These are phyloP conservation scores for Theileria luwenshuni DNA, from an alignment of 169 alveolate species.

Conservation along the genomic window DNA sequence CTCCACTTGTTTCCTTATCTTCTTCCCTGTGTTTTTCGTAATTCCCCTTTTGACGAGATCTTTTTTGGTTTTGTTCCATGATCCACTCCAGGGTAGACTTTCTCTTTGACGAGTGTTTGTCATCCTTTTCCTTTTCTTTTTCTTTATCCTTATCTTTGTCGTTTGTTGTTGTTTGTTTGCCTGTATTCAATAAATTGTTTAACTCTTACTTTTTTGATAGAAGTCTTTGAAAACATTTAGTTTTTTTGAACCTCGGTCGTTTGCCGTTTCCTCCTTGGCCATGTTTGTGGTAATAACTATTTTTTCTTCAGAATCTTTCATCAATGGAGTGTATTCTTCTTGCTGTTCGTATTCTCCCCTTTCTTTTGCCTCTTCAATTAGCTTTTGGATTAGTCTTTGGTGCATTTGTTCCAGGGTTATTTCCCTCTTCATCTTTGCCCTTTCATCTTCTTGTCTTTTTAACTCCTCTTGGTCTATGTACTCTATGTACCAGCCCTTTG, in stretches of 20 bases:
- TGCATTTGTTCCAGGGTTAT: slow-evolving; percentile 66
- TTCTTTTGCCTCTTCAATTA: slow-evolving; percentile 53
- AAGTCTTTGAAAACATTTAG: slow-evolving; percentile 50
- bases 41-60: not conserved
- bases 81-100: slow-evolving; percentile 50
- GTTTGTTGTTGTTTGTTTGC: not conserved
- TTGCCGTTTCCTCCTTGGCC: slow-evolving; percentile 13
- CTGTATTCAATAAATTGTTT: no score
- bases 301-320: slow-evolving; percentile 58
- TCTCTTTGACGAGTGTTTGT: slow-evolving; percentile 21
- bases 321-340: slow-evolving; percentile 64
- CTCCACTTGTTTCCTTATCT: not conserved
- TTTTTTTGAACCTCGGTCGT: slow-evolving; percentile 9
- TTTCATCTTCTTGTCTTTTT: slow-evolving; percentile 65
- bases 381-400: slow-evolving; percentile 55
- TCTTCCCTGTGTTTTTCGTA: slow-evolving; percentile 3
- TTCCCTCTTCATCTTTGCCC: slow-evolving; percentile 55
- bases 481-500: slow-evolving; percentile 91
- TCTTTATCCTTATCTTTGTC: not conserved
- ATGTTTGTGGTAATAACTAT: slow-evolving; percentile 47
- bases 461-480: slow-evolving; percentile 86
- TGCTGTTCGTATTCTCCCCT: slow-evolving; percentile 57
- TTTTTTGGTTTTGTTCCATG: slow-evolving; percentile 24
- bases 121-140: not conserved
- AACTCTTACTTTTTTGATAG: slow-evolving; percentile 23